Percentiles rank a stretch among this genome's conserved stretches.
These are phyloP conservation scores for Talaromyces verruculosus DNA, from an alignment of 2,329 filamentous ascomycete species.

Conservation along the genomic window DNA sequence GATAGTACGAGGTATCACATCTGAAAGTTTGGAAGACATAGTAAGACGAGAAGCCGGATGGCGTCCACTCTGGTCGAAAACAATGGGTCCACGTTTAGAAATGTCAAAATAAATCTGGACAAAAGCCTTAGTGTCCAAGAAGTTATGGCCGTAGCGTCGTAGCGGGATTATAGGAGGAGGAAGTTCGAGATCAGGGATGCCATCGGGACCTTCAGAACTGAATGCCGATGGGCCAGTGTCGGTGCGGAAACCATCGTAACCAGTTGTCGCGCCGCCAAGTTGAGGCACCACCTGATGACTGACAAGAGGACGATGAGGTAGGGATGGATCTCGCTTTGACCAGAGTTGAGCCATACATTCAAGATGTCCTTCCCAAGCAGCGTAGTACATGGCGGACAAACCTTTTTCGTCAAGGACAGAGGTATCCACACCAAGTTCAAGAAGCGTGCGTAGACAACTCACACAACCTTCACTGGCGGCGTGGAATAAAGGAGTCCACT, in stretches of 20 bases:
- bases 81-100: conserved; percentile 64
- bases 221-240: conserved; percentile 40
- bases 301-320: conserved; percentile 35
- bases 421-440: conserved; percentile 75
- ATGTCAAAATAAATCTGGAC: conserved; percentile 89
- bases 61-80: conserved; percentile 97
- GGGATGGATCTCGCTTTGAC: conserved; percentile 34
- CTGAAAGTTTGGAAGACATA: conserved; percentile 93
- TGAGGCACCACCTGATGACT: conserved; percentile 28
- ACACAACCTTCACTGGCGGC: conserved; percentile 95
- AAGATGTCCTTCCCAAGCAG: conserved; percentile 94
- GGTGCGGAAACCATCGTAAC: conserved; percentile 30
- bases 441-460: conserved; percentile 75
- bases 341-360: conserved; percentile 86
- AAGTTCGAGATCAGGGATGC: conserved; percentile 86
- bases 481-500: conserved; percentile 95
- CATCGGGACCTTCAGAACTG: conserved; percentile 63
- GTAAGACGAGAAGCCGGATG: conserved; percentile 93
- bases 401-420: conserved; percentile 87
- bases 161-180: conserved; percentile 95
- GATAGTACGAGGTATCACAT: conserved; percentile 94
- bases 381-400: conserved; percentile 95
- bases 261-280: conserved; percentile 28
- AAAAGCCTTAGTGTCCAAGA: conserved; percentile 95
- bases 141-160: conserved; percentile 94